Evolutionary conservation across 2,329 filamentous ascomycete genomes (phyloP).

Genomic region (Sporothrix phasma): DNA sequence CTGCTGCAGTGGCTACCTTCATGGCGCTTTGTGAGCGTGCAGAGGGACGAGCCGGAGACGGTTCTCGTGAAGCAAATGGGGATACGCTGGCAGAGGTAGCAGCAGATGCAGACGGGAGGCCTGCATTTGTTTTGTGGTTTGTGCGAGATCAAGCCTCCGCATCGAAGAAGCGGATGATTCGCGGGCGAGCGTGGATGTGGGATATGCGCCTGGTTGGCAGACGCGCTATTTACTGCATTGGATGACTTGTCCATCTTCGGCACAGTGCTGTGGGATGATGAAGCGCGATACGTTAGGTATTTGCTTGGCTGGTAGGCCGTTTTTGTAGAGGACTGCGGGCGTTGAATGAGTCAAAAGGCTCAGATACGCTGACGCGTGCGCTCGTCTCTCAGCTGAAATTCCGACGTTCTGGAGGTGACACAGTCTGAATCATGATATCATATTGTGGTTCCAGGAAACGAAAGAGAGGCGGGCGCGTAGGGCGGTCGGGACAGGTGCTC

Average conservation of each 20-base stretch:
- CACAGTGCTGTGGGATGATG: conserved; percentile 22
- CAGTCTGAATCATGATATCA: conserved; percentile 17
- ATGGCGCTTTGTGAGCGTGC: conserved; percentile 23
- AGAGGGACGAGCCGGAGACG: conserved; percentile 37
- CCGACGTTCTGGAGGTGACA: conserved; percentile 8
- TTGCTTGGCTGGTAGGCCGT: conserved; percentile 3
- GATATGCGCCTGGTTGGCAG: conserved; percentile 18
- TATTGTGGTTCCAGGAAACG: background rate
- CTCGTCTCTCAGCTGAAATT: conserved; percentile 11
- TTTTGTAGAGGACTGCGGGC: conserved; percentile 17
- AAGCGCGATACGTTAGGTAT: conserved; percentile 10
- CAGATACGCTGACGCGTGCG: conserved; percentile 4
- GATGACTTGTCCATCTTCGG: conserved; percentile 28
- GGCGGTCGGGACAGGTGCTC: background rate
- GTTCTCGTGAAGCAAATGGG: conserved; percentile 33
- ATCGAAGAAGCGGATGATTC: conserved; percentile 21
- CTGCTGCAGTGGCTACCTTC: conserved; percentile 24
- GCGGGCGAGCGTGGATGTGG: conserved; percentile 22
- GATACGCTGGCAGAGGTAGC: conserved; percentile 25
- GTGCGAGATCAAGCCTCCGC: conserved; percentile 19
- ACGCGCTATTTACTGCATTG: conserved; percentile 24
- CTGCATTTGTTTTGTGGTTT: conserved; percentile 18
- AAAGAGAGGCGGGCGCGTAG: background rate
- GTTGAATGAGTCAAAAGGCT: background rate
- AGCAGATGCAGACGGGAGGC: conserved; percentile 21